Conservation (phyloP, 305 asterid species). For the Fraxinus floribunda region DNA sequence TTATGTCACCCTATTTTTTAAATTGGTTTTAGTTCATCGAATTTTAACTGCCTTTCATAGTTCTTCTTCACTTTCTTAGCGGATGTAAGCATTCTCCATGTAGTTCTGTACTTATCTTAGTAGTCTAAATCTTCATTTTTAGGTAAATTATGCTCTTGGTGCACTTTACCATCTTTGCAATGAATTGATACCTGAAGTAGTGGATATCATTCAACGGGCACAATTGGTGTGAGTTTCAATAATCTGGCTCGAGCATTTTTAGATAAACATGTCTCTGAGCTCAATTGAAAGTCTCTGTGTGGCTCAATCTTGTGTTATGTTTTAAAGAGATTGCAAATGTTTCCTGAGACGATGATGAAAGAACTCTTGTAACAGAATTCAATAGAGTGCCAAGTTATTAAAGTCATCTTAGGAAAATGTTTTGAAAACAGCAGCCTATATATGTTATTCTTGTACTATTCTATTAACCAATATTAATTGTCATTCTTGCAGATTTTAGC, state of each 20-base stretch:
- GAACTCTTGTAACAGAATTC: background rate
- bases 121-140: constrained; percentile 13
- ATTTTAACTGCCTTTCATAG: background rate
- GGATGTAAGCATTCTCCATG: no score
- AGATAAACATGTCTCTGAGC: no score
- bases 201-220: constrained; percentile 53
- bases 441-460: no score
- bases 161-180: constrained; percentile 71
- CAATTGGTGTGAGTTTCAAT: constrained; percentile 54
- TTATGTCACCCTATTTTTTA: no score
- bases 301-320: background rate
- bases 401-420: background rate
- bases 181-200: constrained; percentile 61
- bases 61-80: background rate
- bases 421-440: no score
- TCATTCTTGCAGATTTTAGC: no score
- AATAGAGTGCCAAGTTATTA: background rate
- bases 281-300: no score
- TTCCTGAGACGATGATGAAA: background rate
- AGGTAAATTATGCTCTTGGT: constrained; percentile 52
- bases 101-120: background rate
- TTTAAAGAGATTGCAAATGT: background rate
- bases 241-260: constrained; percentile 72
- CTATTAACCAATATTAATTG: no score
- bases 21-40: background rate